Conservation (phyloP, 2,329 filamentous ascomycete genomes). For the Fusarium sp. region DNA sequence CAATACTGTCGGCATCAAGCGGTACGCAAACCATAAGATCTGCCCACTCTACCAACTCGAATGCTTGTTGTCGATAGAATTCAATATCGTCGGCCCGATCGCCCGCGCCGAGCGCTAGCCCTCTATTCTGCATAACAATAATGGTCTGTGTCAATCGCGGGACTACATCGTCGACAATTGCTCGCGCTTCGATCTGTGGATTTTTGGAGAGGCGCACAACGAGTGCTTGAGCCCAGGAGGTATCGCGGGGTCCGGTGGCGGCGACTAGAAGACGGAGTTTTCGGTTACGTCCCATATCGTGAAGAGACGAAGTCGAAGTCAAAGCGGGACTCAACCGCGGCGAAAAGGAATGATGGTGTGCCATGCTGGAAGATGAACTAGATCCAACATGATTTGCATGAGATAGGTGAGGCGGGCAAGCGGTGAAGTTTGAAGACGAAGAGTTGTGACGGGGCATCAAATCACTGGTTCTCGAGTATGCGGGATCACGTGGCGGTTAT, state of each 20-base stretch:
- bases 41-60: slow-evolving; percentile 85
- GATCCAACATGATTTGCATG: slow-evolving; percentile 49
- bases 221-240: slow-evolving; percentile 73
- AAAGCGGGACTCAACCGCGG: slow-evolving; percentile 48
- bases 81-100: slow-evolving; percentile 61
- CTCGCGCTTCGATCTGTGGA: slow-evolving; percentile 68
- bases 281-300: slow-evolving; percentile 53
- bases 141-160: slow-evolving; percentile 72
- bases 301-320: slow-evolving; percentile 52
- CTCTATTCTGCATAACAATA: slow-evolving; percentile 67
- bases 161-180: slow-evolving; percentile 73
- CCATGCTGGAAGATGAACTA: slow-evolving; percentile 48
- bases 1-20: slow-evolving; percentile 84
- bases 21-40: slow-evolving; percentile 87
- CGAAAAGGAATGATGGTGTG: slow-evolving; percentile 48
- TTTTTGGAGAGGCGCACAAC: slow-evolving; percentile 75
- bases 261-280: slow-evolving; percentile 72
- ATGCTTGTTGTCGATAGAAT: slow-evolving; percentile 62
- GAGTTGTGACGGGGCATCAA: slow-evolving; percentile 49
- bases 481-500: slow-evolving; percentile 41
- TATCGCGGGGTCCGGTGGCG: slow-evolving; percentile 72
- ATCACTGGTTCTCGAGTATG: slow-evolving; percentile 43
- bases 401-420: slow-evolving; percentile 43
- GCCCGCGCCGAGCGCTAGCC: slow-evolving; percentile 49
- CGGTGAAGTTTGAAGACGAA: slow-evolving; percentile 45